Evolutionary conservation across 495 filamentous ascomycete genomes (phyloP).

Genomic region (Achaetomiella virescens): DNA sequence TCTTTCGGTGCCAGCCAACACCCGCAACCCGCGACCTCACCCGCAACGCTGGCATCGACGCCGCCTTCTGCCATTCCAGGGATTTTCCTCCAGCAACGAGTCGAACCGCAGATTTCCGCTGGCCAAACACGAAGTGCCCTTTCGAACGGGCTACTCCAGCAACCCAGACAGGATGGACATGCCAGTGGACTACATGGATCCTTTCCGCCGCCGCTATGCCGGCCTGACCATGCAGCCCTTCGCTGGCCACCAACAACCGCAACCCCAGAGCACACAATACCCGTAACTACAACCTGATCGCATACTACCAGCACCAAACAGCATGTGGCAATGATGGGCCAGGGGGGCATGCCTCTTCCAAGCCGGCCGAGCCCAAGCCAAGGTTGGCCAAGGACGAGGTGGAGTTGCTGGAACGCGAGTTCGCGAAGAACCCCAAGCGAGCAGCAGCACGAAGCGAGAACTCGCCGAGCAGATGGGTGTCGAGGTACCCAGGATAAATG

Average conservation of each 20-base stretch:
- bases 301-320: constrained; percentile 29
- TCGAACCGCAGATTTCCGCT: too few relatives aligned
- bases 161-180: constrained; percentile 19
- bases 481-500: constrained; percentile 70
- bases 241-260: constrained; percentile 15
- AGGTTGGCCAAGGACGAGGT: constrained; percentile 78
- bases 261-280: constrained; percentile 20
- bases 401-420: constrained; percentile 67
- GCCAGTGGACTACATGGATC: constrained; percentile 24
- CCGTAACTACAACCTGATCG: constrained; percentile 25
- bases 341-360: constrained; percentile 24
- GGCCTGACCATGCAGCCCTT: constrained; percentile 17
- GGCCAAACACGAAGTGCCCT: background rate
- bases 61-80: background rate
- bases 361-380: constrained; percentile 53
- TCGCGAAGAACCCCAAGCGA: constrained; percentile 69
- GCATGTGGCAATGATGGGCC: constrained; percentile 29
- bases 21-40: too few relatives aligned
- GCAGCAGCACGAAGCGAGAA: constrained; percentile 66
- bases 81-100: too few relatives aligned
- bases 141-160: background rate
- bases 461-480: constrained; percentile 67
- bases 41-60: too few relatives aligned
- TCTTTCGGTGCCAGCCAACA: constrained; percentile 30
- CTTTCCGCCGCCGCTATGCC: constrained; percentile 22